Conservation (phyloP, 2,329 filamentous ascomycete species). For the Trichoderma simmonsii region DNA sequence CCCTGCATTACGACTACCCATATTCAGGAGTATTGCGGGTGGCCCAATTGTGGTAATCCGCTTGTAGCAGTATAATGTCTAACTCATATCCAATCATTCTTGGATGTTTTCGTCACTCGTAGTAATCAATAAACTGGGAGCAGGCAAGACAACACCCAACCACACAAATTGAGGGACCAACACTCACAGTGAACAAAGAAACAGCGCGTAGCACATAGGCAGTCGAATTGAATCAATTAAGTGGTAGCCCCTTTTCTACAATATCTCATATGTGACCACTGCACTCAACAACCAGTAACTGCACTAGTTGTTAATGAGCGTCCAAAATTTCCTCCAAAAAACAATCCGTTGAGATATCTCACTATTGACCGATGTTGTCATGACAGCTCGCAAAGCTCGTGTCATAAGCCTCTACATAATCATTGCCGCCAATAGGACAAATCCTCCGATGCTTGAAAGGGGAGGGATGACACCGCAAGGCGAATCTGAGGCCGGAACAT, state of each 20-base stretch:
- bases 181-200: neutral
- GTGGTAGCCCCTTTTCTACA: neutral
- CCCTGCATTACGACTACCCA: neutral
- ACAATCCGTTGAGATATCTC: slow-evolving; percentile 15
- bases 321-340: slow-evolving; percentile 26
- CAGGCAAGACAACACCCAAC: neutral
- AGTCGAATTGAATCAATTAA: neutral
- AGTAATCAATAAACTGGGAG: neutral
- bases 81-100: neutral
- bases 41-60: neutral
- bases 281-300: neutral
- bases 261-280: neutral
- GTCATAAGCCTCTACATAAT: slow-evolving; percentile 23
- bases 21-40: neutral
- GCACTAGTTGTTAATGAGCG: slow-evolving; percentile 21
- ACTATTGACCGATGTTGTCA: neutral
- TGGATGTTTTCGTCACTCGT: neutral
- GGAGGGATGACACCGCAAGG: slow-evolving; percentile 23
- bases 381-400: neutral
- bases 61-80: neutral
- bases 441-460: slow-evolving; percentile 25
- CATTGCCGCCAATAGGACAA: slow-evolving; percentile 29
- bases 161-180: neutral
- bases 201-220: neutral
- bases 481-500: slow-evolving; percentile 30